Evolutionary conservation across 352 stramenopile species (phyloP), one percentile per base, ranked within the genome.

Genomic region (Pythium guiyangense): DNA sequence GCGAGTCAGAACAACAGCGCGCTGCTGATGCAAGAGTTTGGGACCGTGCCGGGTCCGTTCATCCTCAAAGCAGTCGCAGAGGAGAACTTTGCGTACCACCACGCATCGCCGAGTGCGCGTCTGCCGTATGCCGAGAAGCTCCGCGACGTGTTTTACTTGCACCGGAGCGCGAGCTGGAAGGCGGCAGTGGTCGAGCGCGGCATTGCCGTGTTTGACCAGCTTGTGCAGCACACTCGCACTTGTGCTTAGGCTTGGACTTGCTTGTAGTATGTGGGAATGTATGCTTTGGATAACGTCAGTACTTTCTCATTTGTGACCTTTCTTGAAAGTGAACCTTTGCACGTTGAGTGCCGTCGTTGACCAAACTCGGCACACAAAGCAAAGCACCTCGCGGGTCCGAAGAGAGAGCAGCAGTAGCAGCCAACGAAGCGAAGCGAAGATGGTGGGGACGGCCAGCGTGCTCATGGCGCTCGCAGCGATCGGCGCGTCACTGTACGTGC

Each of bases 91-190:
- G 67, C 82, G 52, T 88, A 69, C 52, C 62, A 69, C 54, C 62
- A 86, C 29, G 59, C 83, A 39, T 69, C 56, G 4, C 63, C 73
- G 8, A 67, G 62, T 14, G 69, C 62, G 12, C 76, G 76, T 11
- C 65, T 92, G 49, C 69, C 70, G 49, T 87, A 74, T 37, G 79
- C 79, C 1, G n/a, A n/a, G n/a, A n/a, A n/a, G n/a, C n/a, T n/a
- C n/a, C n/a, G n/a, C n/a, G n/a, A n/a, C n/a, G n/a, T n/a, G n/a
- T n/a, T n/a, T n/a, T n/a, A n/a, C n/a, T n/a, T n/a, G n/a, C n/a
- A n/a, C n/a, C n/a, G n/a, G 65, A 90, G 57, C 42, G 57, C 47
- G n/a, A 65, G 59, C 6, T 92, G 83, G 83, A 90, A 90, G 59
- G 54, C 44, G 15, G 64, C 74, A 12, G 71, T 92, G 26, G 54